A percentile compares a stretch with the other conserved stretches of the same genome.
Conservation (phyloP, 176 grass and related monocot genomes). For the Rhipidocladum racemiflorum region DNA sequence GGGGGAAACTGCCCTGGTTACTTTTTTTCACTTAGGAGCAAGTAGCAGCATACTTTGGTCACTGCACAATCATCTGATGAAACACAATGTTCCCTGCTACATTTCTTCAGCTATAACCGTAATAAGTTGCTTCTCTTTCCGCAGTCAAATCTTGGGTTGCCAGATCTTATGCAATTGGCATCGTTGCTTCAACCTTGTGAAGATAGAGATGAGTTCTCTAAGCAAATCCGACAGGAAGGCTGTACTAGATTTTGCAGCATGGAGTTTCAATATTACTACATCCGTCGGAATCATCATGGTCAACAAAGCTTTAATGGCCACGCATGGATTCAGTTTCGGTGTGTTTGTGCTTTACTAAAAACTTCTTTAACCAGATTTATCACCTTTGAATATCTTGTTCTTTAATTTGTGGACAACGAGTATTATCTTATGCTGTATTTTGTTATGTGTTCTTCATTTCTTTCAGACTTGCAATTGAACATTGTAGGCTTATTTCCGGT, state of each 20-base stretch:
- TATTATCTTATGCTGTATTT: neutral
- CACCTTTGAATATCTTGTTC: neutral
- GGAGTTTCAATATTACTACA: constrained; percentile 80
- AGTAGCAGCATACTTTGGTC: neutral
- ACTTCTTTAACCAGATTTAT: neutral
- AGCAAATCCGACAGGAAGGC: constrained; percentile 77
- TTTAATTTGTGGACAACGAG: neutral
- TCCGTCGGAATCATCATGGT: constrained; percentile 94
- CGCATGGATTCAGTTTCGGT: constrained; percentile 77
- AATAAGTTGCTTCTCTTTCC: neutral
- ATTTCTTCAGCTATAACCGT: neutral
- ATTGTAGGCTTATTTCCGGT: neutral
- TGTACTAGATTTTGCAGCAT: constrained; percentile 58
- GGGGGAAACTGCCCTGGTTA: neutral
- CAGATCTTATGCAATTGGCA: constrained; percentile 7
- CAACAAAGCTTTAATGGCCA: constrained; percentile 85
- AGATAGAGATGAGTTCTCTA: constrained; percentile 46
- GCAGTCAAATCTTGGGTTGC: constrained; percentile 30
- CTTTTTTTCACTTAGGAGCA: neutral
- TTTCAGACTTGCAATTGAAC: neutral
- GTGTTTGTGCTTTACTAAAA: neutral
- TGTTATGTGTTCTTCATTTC: neutral
- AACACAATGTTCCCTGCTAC: neutral
- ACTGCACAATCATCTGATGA: neutral
- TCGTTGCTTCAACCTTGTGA: constrained; percentile 11